Conservation (phyloP, 2,329 filamentous ascomycete genomes). For the Pseudogymnoascus sp. region DNA sequence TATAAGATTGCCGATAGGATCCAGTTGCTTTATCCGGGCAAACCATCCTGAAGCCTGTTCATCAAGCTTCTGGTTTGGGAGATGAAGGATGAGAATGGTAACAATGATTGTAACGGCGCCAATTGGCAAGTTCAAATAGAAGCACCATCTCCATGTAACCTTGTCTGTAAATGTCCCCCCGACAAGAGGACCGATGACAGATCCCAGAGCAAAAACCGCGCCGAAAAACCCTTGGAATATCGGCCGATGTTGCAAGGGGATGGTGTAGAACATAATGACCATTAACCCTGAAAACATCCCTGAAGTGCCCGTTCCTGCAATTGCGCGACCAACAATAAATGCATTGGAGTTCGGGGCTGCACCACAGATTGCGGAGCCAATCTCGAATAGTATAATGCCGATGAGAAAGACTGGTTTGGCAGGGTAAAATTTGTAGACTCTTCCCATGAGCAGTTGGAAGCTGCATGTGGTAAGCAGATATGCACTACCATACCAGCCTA, state of each 20-base stretch:
- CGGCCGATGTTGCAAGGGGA: slow-evolving; percentile 20
- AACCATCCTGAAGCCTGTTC: slow-evolving; percentile 31
- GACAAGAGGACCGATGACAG: slow-evolving; percentile 27
- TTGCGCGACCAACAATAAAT: slow-evolving; percentile 27
- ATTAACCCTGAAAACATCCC: slow-evolving; percentile 27
- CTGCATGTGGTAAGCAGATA: slow-evolving; percentile 29
- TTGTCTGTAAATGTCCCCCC: slow-evolving; percentile 37
- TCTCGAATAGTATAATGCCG: slow-evolving; percentile 26
- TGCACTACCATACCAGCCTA: slow-evolving; percentile 34
- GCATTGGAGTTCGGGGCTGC: slow-evolving; percentile 24
- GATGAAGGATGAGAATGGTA: slow-evolving; percentile 36
- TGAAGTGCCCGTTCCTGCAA: slow-evolving; percentile 26
- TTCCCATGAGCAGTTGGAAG: slow-evolving; percentile 22
- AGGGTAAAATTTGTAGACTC: slow-evolving; percentile 25
- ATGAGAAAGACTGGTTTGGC: slow-evolving; percentile 25
- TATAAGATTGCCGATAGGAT: slow-evolving; percentile 29
- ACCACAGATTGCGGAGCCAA: slow-evolving; percentile 28
- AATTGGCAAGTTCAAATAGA: slow-evolving; percentile 33
- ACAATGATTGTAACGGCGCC: slow-evolving; percentile 30
- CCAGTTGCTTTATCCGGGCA: slow-evolving; percentile 31
- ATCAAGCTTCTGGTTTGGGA: slow-evolving; percentile 28
- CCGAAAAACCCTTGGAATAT: slow-evolving; percentile 20
- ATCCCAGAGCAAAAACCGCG: slow-evolving; percentile 22
- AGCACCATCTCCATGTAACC: slow-evolving; percentile 29
- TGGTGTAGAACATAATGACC: slow-evolving; percentile 23